These are phyloP conservation scores for Lithospermum erythrorhizon DNA, from an alignment of 257 asterid species.

Conservation along the genomic window DNA sequence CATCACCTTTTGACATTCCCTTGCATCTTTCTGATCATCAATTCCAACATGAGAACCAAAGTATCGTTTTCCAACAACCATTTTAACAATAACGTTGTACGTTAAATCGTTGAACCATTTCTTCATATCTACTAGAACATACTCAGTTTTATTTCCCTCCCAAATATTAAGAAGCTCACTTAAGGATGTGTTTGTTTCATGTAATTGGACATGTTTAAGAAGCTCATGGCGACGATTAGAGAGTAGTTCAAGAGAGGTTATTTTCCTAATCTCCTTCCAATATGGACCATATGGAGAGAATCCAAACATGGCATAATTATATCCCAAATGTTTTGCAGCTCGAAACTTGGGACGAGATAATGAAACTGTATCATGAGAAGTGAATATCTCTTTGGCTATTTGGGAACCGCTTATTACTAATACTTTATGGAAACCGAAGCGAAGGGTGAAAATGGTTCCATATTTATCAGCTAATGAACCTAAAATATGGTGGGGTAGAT, in stretches of 20 bases:
- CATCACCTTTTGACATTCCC: conserved; percentile 15
- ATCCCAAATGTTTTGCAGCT: conserved; percentile 9
- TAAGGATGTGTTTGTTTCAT: conserved; percentile 6
- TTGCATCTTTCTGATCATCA: conserved; percentile 12
- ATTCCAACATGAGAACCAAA: conserved; percentile 1
- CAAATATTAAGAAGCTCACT: conserved; percentile 1
- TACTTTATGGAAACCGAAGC: conserved; percentile 8
- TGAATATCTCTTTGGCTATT: conserved; percentile 13
- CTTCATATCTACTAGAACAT: conserved; percentile 9
- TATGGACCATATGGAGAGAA: conserved; percentile 15
- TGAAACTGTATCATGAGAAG: conserved; percentile 4
- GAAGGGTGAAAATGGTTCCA: conserved; percentile 18
- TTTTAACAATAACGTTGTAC: conserved; percentile 4
- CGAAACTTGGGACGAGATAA: conserved; percentile 10
- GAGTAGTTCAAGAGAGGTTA: conserved; percentile 6
- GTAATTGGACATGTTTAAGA: conserved; percentile 5
- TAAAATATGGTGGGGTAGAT: conserved; percentile 3
- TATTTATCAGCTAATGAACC: conserved; percentile 13
- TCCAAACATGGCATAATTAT: conserved; percentile 11
- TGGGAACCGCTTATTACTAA: conserved; percentile 11
- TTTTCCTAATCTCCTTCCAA: conserved; percentile 14
- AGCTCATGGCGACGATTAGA: conserved; percentile 9
- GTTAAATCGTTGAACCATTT: conserved; percentile 16
- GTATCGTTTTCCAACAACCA: conserved; percentile 17
- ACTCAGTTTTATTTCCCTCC: background rate